Base-by-base conservation (phyloP, 345 rosid genomes). In the Cardamine resedifolia region DNA sequence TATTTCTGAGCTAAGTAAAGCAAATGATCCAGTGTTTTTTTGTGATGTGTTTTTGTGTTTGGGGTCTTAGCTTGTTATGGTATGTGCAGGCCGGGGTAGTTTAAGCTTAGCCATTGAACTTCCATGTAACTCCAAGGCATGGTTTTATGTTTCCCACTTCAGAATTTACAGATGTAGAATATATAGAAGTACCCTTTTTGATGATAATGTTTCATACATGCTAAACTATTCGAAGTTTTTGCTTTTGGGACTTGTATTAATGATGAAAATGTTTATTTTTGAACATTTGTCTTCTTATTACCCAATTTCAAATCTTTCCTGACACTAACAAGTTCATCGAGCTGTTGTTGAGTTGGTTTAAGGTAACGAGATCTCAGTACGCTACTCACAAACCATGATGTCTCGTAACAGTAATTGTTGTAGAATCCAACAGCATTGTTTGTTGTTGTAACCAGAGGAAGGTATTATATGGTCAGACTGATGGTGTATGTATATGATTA, bases 321-420 rank as follows among this genome's bases (percentile, higher is more conserved):
- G 21, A 90, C 87, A 77, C 83, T 86, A 77, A 92, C 88, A 58
- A 92, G 87, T 85, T 96, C 99, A 60, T 88, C 91, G 26, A 96
- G 92, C 72, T 92, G 73, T 34, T 84, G 88, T 26, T 92, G 97
- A 23, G 90, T 81, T 10, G 83, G 90, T 86, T 81, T 92, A 72
- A 92, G 86, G 78, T 90, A 88, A 44, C 84, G 84, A 65, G 92
- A 88, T 59, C 84, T 81, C 33, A 79, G 59, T n/a, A 81, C 75
- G 20, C 57, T 80, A 27, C 73, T 83, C 7, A 75, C 66, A 62
- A 80, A 73, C 58, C 82, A 76, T 19, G 81, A 33, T 14, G 77
- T 44, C 15, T 78, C 85, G 68, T 77, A 71, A 4, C 76, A 62
- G 45, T 65, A 64, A 4, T 71, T 77, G 68, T 65, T 71, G 60